phyloP scores from a whole-genome alignment of 345 rosid genomes.

The Pugionium cornutum region DNA sequence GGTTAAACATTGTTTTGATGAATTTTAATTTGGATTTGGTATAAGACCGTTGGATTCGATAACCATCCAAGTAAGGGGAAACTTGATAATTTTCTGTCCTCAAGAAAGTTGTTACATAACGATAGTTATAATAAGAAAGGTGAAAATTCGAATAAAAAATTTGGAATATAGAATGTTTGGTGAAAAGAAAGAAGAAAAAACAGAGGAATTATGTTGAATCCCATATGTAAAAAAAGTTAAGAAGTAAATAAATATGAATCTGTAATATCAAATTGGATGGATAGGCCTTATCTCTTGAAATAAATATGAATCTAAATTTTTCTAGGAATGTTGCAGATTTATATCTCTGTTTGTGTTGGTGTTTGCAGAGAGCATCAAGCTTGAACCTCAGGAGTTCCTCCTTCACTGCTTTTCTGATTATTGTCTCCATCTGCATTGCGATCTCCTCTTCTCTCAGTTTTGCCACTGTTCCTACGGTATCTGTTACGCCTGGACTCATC shows the following conservation, averaged over 20 bases:
- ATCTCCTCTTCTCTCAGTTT: slow-evolving; percentile 21
- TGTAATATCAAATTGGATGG: slow-evolving; percentile 15
- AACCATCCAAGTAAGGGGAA: no score
- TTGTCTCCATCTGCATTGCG: slow-evolving; percentile 13
- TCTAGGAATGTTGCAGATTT: slow-evolving; percentile 22
- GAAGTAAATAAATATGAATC: slow-evolving; percentile 25
- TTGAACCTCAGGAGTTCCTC: slow-evolving; percentile 14
- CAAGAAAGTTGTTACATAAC: no score
- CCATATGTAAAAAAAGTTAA: not conserved
- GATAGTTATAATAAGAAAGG: not conserved
- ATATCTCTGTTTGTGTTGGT: slow-evolving; percentile 16
- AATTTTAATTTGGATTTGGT: no score
- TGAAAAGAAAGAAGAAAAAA: not conserved
- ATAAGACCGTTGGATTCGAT: no score
- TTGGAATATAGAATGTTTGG: not conserved
- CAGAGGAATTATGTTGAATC: not conserved
- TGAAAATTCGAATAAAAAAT: not conserved
- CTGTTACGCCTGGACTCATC: slow-evolving; percentile 19
- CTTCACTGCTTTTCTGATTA: slow-evolving; percentile 25
- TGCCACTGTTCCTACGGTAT: slow-evolving; percentile 28
- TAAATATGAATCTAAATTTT: not conserved
- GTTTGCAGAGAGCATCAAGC: slow-evolving; percentile 17
- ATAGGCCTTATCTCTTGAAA: slow-evolving; percentile 6
- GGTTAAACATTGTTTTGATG: no score
- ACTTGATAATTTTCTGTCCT: no score